Evolutionary conservation across 176 grass and related monocot species (phyloP).

Genomic region (Oryza meridionalis): DNA sequence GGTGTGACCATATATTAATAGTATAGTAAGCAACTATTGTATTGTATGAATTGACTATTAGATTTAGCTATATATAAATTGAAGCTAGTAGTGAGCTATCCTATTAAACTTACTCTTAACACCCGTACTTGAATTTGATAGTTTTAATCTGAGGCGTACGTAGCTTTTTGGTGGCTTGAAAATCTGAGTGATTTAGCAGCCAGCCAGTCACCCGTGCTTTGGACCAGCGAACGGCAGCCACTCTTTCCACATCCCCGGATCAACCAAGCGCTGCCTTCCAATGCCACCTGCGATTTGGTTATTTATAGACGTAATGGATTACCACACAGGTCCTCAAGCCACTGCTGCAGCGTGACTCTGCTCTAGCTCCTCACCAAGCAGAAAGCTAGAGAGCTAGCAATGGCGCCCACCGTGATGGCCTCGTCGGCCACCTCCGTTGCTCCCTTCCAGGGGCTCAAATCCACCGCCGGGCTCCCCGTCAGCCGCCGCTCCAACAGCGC

Average conservation of each 20-base stretch:
- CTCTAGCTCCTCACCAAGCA: too few relatives aligned
- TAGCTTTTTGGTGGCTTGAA: too few relatives aligned
- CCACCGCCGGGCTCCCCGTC: conserved; percentile 38
- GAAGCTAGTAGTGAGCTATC: too few relatives aligned
- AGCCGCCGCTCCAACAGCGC: conserved; percentile 34
- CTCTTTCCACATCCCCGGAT: conserved; percentile 31
- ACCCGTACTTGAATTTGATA: too few relatives aligned
- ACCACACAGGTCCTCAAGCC: background rate
- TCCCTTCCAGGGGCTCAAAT: conserved; percentile 62
- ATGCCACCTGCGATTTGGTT: background rate
- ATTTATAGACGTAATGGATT: background rate
- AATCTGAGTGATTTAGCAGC: background rate
- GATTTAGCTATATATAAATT: too few relatives aligned
- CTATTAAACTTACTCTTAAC: too few relatives aligned
- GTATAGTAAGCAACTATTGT: too few relatives aligned
- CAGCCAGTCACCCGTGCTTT: background rate
- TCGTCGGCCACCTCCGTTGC: conserved; percentile 55
- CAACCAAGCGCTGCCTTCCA: background rate
- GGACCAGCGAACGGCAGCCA: conserved; percentile 30
- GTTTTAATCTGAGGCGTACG: too few relatives aligned
- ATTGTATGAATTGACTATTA: too few relatives aligned
- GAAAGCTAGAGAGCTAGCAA: conserved; percentile 4
- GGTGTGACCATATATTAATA: too few relatives aligned
- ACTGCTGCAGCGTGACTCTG: too few relatives aligned
- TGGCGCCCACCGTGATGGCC: conserved; percentile 65